A percentile compares a stretch with the other conserved stretches of the same genome.
Evolutionary conservation across 306 rosid genomes (phyloP).

Genomic region (Quercus parvula): DNA sequence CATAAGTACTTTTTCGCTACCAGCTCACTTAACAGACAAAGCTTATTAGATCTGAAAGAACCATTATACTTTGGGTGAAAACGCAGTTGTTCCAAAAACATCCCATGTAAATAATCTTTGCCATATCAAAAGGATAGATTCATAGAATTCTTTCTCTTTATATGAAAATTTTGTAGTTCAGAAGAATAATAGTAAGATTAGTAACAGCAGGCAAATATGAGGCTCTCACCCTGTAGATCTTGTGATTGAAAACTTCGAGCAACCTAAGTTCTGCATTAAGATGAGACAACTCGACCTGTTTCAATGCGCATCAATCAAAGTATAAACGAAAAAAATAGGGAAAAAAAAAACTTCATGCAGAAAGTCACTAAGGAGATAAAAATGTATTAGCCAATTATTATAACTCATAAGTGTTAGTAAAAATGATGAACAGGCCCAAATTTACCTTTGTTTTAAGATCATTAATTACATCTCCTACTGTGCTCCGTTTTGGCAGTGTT

Average conservation of each 20-base stretch:
- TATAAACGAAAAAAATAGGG: background rate
- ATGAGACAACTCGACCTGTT: slow-evolving; percentile 76
- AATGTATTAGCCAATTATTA: background rate
- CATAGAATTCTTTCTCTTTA: background rate
- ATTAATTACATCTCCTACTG: slow-evolving; percentile 81
- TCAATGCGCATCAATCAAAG: slow-evolving; percentile 13
- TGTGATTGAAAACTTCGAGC: slow-evolving; percentile 93
- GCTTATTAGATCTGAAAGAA: background rate
- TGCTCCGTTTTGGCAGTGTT: slow-evolving; percentile 82
- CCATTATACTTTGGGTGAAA: background rate
- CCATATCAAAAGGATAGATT: background rate
- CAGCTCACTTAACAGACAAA: background rate
- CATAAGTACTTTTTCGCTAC: background rate
- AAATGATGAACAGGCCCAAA: background rate
- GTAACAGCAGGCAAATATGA: slow-evolving; percentile 16
- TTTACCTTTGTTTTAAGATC: slow-evolving; percentile 81
- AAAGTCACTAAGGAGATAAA: background rate
- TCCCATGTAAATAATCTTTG: background rate
- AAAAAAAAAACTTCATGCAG: background rate
- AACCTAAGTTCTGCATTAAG: slow-evolving; percentile 79
- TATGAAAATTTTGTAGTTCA: background rate
- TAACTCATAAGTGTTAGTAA: background rate
- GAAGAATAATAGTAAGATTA: slow-evolving; percentile 1
- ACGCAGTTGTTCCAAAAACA: background rate
- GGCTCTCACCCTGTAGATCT: slow-evolving; percentile 71